Conservation (phyloP, 768 basidiomycete species). For the Omphalotus guepiniiformis region DNA sequence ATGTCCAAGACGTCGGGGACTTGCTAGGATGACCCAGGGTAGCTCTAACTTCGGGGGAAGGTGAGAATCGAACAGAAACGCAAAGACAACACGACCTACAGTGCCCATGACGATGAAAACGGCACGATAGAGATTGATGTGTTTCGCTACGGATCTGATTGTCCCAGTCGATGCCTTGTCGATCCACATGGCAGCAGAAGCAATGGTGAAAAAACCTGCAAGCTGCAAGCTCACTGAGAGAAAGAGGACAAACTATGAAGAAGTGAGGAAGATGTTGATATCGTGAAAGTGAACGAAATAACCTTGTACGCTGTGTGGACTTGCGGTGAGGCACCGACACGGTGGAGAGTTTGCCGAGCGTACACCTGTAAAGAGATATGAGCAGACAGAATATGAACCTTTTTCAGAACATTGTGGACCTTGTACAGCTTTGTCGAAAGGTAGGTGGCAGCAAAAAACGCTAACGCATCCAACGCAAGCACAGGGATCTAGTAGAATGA, state of each 20-base stretch:
- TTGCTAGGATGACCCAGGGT: conserved; percentile 45
- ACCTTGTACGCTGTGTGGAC: conserved; percentile 49
- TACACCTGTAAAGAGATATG: conserved; percentile 31
- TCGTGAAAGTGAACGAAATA: background rate
- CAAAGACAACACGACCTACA: conserved; percentile 26
- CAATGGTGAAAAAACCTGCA: conserved; percentile 44
- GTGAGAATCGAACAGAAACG: background rate
- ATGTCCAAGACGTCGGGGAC: conserved; percentile 16
- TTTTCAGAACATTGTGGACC: conserved; percentile 21
- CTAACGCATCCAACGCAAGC: conserved; percentile 32
- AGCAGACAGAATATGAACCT: background rate
- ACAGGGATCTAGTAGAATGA: conserved; percentile 31
- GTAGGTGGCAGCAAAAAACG: conserved; percentile 32
- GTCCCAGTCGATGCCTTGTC: conserved; percentile 37
- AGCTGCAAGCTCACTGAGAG: conserved; percentile 47
- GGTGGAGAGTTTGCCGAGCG: conserved; percentile 39
- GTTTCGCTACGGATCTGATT: conserved; percentile 29
- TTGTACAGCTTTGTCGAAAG: conserved; percentile 40
- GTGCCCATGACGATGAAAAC: conserved; percentile 35
- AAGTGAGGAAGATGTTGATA: background rate
- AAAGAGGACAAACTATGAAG: conserved; percentile 38
- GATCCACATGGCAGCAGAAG: conserved; percentile 46
- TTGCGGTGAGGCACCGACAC: conserved; percentile 42
- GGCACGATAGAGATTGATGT: conserved; percentile 34
- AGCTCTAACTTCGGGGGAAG: conserved; percentile 30